A percentile compares a stretch with the other conserved stretches of the same genome.
phyloP scores from a whole-genome alignment of 2,329 filamentous ascomycete species.

The Fusarium luffae region DNA sequence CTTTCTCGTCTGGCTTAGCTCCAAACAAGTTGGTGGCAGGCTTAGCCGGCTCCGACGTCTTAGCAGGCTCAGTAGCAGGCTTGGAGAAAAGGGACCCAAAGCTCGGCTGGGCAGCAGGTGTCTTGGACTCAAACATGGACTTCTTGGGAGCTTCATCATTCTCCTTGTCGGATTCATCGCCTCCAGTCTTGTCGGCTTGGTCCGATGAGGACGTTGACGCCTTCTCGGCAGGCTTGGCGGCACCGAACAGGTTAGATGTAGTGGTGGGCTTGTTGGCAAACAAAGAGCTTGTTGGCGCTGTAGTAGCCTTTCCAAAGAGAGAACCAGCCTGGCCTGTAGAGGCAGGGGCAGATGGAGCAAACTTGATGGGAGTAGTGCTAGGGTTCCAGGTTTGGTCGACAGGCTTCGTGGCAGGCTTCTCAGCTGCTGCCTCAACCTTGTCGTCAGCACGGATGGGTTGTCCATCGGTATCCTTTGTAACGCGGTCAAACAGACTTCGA shows the following conservation, averaged over 20 bases:
- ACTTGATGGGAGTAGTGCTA: conserved; percentile 66
- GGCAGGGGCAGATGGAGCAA: conserved; percentile 53
- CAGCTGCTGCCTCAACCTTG: conserved; percentile 39
- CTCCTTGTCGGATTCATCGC: conserved; percentile 60
- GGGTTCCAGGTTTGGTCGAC: conserved; percentile 56
- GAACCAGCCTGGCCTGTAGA: conserved; percentile 45
- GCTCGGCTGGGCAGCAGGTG: conserved; percentile 45
- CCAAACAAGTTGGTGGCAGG: conserved; percentile 53
- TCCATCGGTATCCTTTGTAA: conserved; percentile 62
- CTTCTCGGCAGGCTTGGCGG: conserved; percentile 48
- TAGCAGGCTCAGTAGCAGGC: conserved; percentile 45
- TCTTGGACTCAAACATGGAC: conserved; percentile 48
- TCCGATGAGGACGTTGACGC: conserved; percentile 42
- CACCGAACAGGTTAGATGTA: conserved; percentile 52
- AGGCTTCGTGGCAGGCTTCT: conserved; percentile 46
- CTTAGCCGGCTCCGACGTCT: conserved; percentile 46
- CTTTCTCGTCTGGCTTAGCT: conserved; percentile 48
- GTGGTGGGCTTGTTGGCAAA: conserved; percentile 53
- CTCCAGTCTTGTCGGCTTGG: conserved; percentile 49
- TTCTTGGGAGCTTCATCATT: conserved; percentile 54
- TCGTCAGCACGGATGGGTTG: conserved; percentile 58
- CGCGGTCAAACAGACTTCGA: conserved; percentile 66
- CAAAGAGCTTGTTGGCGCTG: conserved; percentile 48
- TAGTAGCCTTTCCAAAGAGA: conserved; percentile 49
- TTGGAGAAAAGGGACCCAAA: conserved; percentile 51